Evolutionary conservation across 139 green algal species (phyloP), one percentile per base, ranked within the genome.

Genomic region (Volvox africanus): DNA sequence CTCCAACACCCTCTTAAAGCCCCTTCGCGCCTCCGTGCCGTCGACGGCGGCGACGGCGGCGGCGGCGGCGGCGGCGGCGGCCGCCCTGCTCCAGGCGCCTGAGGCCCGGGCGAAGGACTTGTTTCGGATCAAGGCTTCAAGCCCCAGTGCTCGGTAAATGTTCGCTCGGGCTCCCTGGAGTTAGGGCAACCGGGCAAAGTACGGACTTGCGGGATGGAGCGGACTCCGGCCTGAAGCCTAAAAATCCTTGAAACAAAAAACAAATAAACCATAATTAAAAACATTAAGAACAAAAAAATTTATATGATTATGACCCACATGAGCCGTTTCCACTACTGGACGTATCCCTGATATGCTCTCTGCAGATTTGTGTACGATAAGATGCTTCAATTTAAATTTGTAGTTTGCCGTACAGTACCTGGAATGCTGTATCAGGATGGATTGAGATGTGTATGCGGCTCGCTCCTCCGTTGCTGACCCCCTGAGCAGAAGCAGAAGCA

Each of bases 341-440:
- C 44, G 44, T 55, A 55, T 55, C 44, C 44, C 44, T 55, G 44
- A n/a, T n/a, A n/a, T n/a, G n/a, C n/a, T n/a, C n/a, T n/a, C n/a
- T n/a, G n/a, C n/a, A 9, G 9, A 55, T 55, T 55, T 55, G 44
- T 55, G 44, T 9, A 55, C 5, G 44, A 9, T 9, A 55, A 9
- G 9, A 55, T 55, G 44, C 9, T 55, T 55, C 44, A 55, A 9
- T 5, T 55, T 9, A 9, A 55, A 55, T 55, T n/a, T n/a, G 44
- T 9, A 55, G 44, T 55, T 55, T 55, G 44, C 44, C 44, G 44
- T 55, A 61, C 36, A 61, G 14, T 55, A 88, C 82, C 84, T 28
- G 17, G 61, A 80, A 91, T 32, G 61, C 55, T 1, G 87, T 91
- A 35, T 91, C 87, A 0, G 87, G 77, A 76, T 91, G 87, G 32